These are phyloP conservation scores for Babesia sp. DNA, from an alignment of 169 alveolate genomes.

Conservation along the genomic window DNA sequence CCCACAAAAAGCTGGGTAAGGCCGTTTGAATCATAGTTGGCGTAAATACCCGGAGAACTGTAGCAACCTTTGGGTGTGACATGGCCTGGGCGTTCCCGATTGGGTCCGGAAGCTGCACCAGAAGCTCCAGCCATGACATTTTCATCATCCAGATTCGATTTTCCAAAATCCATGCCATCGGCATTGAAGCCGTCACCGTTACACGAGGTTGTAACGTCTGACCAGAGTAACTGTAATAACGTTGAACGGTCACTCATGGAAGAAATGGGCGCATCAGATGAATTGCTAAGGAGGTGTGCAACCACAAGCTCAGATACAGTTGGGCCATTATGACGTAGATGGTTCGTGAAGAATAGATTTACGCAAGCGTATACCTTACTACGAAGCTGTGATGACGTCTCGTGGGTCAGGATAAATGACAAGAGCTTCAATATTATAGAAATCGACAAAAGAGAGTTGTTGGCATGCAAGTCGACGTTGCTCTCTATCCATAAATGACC, in stretches of 20 bases:
- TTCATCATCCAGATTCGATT: neutral
- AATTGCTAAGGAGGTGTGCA: conserved; percentile 28
- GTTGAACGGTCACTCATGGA: neutral
- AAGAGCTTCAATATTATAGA: conserved; percentile 35
- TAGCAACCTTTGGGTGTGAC: neutral
- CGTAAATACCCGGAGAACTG: neutral
- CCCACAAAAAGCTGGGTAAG: conserved; percentile 16
- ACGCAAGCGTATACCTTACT: conserved; percentile 48
- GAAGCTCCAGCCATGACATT: neutral
- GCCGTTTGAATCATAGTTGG: neutral
- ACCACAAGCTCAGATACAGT: conserved; percentile 34
- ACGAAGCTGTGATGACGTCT: conserved; percentile 33
- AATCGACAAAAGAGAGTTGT: conserved; percentile 23
- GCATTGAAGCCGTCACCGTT: neutral
- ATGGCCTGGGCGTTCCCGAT: neutral
- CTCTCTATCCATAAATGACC: conserved; percentile 20
- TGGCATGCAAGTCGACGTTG: conserved; percentile 3
- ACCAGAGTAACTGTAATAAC: conserved; percentile 24
- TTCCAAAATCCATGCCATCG: neutral
- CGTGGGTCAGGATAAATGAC: conserved; percentile 16
- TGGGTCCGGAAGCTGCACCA: neutral
- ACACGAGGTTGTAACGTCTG: conserved; percentile 22
- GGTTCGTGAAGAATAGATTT: conserved; percentile 28
- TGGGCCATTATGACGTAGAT: neutral
- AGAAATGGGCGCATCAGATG: neutral